These are phyloP conservation scores for Fagopyrum homotropicum DNA, from an alignment of 148 eudicot species.

Conservation along the genomic window DNA sequence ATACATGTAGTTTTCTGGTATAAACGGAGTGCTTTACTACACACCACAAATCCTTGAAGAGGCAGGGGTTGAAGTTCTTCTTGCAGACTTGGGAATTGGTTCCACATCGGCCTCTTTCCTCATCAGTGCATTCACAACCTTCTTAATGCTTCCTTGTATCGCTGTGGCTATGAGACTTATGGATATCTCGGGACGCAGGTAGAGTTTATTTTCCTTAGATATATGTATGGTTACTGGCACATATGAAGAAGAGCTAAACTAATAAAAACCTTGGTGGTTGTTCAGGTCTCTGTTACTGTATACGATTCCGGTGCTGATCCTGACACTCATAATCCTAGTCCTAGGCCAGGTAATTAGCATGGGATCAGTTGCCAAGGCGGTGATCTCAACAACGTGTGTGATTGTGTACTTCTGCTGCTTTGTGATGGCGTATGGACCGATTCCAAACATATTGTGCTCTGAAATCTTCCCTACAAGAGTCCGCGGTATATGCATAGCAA, in stretches of 20 bases:
- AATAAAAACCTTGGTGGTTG: not conserved
- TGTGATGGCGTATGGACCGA: slow-evolving; percentile 81
- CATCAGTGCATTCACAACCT: slow-evolving; percentile 62
- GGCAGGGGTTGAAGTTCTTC: slow-evolving; percentile 73
- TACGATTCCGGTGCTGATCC: slow-evolving; percentile 63
- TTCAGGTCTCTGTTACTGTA: slow-evolving; percentile 64
- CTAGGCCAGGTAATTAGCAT: slow-evolving; percentile 34
- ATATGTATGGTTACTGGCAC: too few species aligned
- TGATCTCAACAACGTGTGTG: slow-evolving; percentile 64
- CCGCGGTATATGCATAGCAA: slow-evolving; percentile 93
- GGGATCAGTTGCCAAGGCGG: slow-evolving; percentile 44
- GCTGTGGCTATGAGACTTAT: slow-evolving; percentile 71
- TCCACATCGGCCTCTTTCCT: slow-evolving; percentile 68
- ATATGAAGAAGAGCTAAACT: too few species aligned
- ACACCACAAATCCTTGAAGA: slow-evolving; percentile 75
- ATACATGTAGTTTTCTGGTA: slow-evolving; percentile 61
- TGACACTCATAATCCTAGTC: slow-evolving; percentile 46
- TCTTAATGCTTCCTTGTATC: slow-evolving; percentile 73
- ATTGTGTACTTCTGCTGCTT: slow-evolving; percentile 77
- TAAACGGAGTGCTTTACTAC: slow-evolving; percentile 68
- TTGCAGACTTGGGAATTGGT: slow-evolving; percentile 41
- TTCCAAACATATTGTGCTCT: slow-evolving; percentile 82
- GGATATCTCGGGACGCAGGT: slow-evolving; percentile 81
- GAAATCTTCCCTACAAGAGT: slow-evolving; percentile 96
- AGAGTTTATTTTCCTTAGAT: not conserved